These are phyloP conservation scores for Selaginella moellendorffii DNA, from an alignment of 75 land plant genomes.

Conservation along the genomic window DNA sequence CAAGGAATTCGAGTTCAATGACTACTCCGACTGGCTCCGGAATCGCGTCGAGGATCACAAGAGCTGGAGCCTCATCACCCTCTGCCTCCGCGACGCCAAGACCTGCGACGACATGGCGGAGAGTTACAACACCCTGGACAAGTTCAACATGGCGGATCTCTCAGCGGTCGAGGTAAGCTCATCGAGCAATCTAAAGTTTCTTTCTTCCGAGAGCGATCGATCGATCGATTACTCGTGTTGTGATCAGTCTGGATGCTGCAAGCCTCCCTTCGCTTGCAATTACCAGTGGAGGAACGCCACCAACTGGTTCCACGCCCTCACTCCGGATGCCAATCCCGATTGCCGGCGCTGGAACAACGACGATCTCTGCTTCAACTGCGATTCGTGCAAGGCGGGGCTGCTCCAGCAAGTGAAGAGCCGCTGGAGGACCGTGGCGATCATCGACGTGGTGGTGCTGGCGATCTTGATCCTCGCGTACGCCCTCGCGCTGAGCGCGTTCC, in stretches of 20 bases:
- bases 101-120: constrained; percentile 33
- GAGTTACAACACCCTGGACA: constrained; percentile 36
- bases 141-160: constrained; percentile 28
- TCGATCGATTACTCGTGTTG: neutral
- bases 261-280: constrained; percentile 52
- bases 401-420: neutral
- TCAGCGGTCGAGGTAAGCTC: constrained; percentile 47
- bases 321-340: constrained; percentile 26
- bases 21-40: constrained; percentile 47
- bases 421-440: neutral
- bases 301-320: constrained; percentile 5
- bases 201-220: neutral
- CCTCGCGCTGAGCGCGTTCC: neutral
- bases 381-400: neutral
- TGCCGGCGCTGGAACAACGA: constrained; percentile 52
- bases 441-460: neutral
- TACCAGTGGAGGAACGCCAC: constrained; percentile 15
- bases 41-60: constrained; percentile 19
- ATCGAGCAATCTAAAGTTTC: constrained; percentile 36
- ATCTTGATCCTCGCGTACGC: neutral
- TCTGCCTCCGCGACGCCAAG: constrained; percentile 38
- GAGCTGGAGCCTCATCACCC: constrained; percentile 36
- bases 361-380: neutral
- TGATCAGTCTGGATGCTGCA: constrained; percentile 58
- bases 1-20: constrained; percentile 38